Evolutionary conservation across 2,329 filamentous ascomycete genomes (phyloP), one percentile per base, ranked within the genome.

Genomic region (Sclerotiophoma versabilis): DNA sequence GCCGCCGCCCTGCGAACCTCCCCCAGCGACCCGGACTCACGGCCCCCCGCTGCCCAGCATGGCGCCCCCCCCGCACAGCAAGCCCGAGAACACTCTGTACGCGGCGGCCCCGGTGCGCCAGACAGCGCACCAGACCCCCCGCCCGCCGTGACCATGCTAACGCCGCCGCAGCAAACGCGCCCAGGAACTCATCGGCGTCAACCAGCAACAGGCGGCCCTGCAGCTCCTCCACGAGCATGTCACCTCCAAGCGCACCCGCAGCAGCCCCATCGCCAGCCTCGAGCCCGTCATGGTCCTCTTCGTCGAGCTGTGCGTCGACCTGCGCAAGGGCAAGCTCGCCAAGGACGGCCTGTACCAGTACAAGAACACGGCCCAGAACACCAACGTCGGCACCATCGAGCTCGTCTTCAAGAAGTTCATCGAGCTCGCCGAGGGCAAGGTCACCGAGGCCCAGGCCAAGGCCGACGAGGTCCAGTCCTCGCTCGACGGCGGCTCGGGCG

Each of bases 321-420:
- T 97, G 71, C 92, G 95, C 81, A 99, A 98, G 81, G 95, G 95
- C 70, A 99, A 99, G 80, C 85, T 95, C 58, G 95, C 93, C 77
- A 99, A 99, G 84, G 95, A 99, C 81, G 95, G 95, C 58, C 85
- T 99, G 42, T 99, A 98, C 78, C 95, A 97, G 78, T 99, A 99
- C 86, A 99, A 99, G 85, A 99, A 99, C 79, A 98, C 97, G 66
- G 93, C 93, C 50, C 95, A 99, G 79, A 99, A 99, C 81, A 96
- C 93, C 68, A 98, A 98, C 75, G 92, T 99, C 65, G 92, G 87
- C 69, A 99, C 95, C 58, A 99, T 99, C 76, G 95, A 76, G 75
- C 83, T 96, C 67, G 95, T 99, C 64, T 86, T 99, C 70, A 96
- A 96, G 81, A 93, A 90, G 77, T 99, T 99, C 80, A 97, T 99